Percentiles rank a stretch among this genome's conserved stretches.
These are phyloP conservation scores for Lachancea cidri DNA, from an alignment of 805 yeast genomes.

Conservation along the genomic window DNA sequence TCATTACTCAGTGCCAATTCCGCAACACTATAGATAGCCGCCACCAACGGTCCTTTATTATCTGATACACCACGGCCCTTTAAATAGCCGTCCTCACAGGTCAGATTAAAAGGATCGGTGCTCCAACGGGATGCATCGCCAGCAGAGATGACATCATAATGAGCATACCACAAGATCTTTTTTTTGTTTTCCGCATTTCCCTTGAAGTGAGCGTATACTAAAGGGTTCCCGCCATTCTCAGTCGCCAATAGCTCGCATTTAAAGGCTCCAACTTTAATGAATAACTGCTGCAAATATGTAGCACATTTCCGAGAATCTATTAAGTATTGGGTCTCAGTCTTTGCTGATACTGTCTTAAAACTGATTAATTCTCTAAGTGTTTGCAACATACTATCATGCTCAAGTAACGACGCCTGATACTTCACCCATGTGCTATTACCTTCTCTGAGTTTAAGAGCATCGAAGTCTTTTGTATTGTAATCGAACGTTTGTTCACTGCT, in stretches of 20 bases:
- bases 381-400: slow-evolving; percentile 59
- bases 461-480: background rate
- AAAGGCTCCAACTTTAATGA: slow-evolving; percentile 65
- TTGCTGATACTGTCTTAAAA: slow-evolving; percentile 73
- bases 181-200: slow-evolving; percentile 37
- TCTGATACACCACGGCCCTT: slow-evolving; percentile 93
- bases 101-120: slow-evolving; percentile 70
- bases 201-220: slow-evolving; percentile 69
- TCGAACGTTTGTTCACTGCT: background rate
- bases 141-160: slow-evolving; percentile 90
- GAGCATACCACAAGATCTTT: slow-evolving; percentile 85
- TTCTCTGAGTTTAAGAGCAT: background rate
- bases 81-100: slow-evolving; percentile 76
- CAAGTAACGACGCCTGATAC: slow-evolving; percentile 24
- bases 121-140: slow-evolving; percentile 59
- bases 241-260: slow-evolving; percentile 66
- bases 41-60: slow-evolving; percentile 89
- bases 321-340: slow-evolving; percentile 47
- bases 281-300: slow-evolving; percentile 55
- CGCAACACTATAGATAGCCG: slow-evolving; percentile 83
- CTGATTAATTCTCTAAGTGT: slow-evolving; percentile 59
- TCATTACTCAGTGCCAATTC: slow-evolving; percentile 49
- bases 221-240: slow-evolving; percentile 67
- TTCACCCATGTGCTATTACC: slow-evolving; percentile 9
- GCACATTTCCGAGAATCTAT: slow-evolving; percentile 88